Percentiles rank a stretch among this genome's conserved stretches.
Evolutionary conservation across 805 yeast species (phyloP).

Genomic region (Ogataea neopini): DNA sequence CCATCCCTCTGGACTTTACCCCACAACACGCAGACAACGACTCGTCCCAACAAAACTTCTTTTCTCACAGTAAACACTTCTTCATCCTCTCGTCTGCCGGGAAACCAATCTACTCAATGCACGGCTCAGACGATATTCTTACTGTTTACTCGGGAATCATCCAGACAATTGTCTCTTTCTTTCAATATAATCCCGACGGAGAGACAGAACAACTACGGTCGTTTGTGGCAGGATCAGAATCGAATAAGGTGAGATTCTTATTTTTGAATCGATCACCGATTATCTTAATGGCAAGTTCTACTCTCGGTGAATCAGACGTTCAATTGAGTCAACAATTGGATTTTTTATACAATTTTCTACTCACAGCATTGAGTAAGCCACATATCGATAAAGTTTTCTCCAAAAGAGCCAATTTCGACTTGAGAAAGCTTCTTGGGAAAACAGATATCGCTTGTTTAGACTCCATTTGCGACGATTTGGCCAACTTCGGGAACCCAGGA

Average conservation of each 20-base stretch:
- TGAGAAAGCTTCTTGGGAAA: constrained; percentile 71
- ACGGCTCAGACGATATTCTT: constrained; percentile 67
- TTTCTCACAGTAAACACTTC: constrained; percentile 59
- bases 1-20: constrained; percentile 24
- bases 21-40: constrained; percentile 31
- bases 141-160: constrained; percentile 77
- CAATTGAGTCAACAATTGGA: constrained; percentile 66
- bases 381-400: constrained; percentile 69
- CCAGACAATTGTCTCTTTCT: constrained; percentile 75
- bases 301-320: constrained; percentile 50
- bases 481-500: constrained; percentile 54
- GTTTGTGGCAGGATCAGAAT: constrained; percentile 46
- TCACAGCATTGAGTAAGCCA: constrained; percentile 83
- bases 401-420: constrained; percentile 76
- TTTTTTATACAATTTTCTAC: constrained; percentile 69
- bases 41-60: constrained; percentile 33
- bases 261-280: constrained; percentile 68
- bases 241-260: constrained; percentile 51
- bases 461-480: constrained; percentile 55
- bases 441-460: constrained; percentile 74
- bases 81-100: constrained; percentile 83
- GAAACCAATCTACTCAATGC: constrained; percentile 79
- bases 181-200: constrained; percentile 45
- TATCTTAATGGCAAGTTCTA: constrained; percentile 68
- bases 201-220: constrained; percentile 43